A percentile compares a stretch with the other conserved stretches of the same genome.
These are phyloP conservation scores for Platanthera zijinensis DNA, from an alignment of 106 monocot species.

Conservation along the genomic window DNA sequence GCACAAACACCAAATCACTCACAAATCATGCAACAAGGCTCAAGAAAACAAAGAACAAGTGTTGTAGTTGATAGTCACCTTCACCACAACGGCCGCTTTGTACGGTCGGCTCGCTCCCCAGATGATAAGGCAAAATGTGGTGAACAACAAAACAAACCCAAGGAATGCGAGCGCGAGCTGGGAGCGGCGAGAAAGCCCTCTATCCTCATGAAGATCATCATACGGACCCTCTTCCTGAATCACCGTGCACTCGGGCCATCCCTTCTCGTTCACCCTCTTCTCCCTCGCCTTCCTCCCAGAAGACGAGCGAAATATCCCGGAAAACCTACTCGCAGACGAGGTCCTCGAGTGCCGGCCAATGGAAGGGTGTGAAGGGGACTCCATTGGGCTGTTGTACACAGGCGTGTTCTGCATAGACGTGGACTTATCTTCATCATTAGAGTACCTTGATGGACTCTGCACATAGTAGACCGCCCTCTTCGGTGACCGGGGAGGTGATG, in stretches of 20 bases:
- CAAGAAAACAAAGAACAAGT: background rate
- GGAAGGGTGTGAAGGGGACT: constrained; percentile 63
- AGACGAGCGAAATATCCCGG: constrained; percentile 62
- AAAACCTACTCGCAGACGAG: constrained; percentile 84
- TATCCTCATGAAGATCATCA: constrained; percentile 51
- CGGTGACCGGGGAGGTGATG: constrained; percentile 72
- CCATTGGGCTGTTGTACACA: constrained; percentile 70
- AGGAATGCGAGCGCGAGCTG: constrained; percentile 33
- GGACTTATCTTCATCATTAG: constrained; percentile 81
- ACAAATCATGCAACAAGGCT: background rate
- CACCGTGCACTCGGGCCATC: constrained; percentile 81
- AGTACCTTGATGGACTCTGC: constrained; percentile 83
- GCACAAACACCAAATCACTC: background rate
- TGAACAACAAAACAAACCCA: constrained; percentile 45
- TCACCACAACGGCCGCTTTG: constrained; percentile 42
- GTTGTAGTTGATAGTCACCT: constrained; percentile 25
- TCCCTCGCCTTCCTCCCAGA: constrained; percentile 49
- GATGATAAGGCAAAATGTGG: constrained; percentile 47
- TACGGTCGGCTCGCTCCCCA: constrained; percentile 59
- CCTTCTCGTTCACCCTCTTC: constrained; percentile 56
- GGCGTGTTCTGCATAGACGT: constrained; percentile 82
- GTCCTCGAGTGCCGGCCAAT: constrained; percentile 70
- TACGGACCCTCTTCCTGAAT: constrained; percentile 68
- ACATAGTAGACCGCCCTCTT: constrained; percentile 74
- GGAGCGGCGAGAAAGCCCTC: constrained; percentile 32